Conservation (phyloP, 1,284 basidiomycete species). For the Butyriboletus regius region DNA sequence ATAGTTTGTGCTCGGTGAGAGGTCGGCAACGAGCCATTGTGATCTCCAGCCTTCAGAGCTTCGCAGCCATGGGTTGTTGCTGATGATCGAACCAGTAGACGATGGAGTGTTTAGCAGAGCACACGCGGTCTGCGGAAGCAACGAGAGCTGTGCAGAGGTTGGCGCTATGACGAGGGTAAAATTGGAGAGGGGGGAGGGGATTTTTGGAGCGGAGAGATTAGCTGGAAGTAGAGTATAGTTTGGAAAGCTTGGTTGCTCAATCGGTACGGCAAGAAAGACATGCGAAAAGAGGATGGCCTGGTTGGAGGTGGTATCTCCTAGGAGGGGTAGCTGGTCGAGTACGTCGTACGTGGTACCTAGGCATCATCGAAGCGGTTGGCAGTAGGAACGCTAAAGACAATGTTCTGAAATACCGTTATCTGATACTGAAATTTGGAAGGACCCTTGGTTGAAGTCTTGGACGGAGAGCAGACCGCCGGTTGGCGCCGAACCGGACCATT, state of each 20-base stretch:
- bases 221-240: slow-evolving; percentile 72
- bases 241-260: slow-evolving; percentile 54
- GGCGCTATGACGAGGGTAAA: slow-evolving; percentile 51
- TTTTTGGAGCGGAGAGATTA: slow-evolving; percentile 43
- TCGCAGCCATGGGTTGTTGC: slow-evolving; percentile 48
- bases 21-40: slow-evolving; percentile 57
- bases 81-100: slow-evolving; percentile 34
- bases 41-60: slow-evolving; percentile 54
- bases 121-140: slow-evolving; percentile 56
- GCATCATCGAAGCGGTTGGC: not conserved
- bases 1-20: slow-evolving; percentile 62
- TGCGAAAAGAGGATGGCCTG: slow-evolving; percentile 74
- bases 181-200: slow-evolving; percentile 41
- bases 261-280: slow-evolving; percentile 37
- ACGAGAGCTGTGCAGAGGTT: slow-evolving; percentile 37
- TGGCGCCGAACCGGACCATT: slow-evolving; percentile 45
- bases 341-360: slow-evolving; percentile 39
- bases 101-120: slow-evolving; percentile 37
- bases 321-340: slow-evolving; percentile 44
- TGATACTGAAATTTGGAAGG: slow-evolving; percentile 56
- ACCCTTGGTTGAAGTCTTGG: slow-evolving; percentile 34
- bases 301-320: slow-evolving; percentile 72
- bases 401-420: slow-evolving; percentile 39
- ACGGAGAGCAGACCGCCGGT: slow-evolving; percentile 48
- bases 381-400: not conserved